These are phyloP conservation scores for Ampelocalamus luodianensis DNA, from an alignment of 176 grass and related monocot genomes.

Conservation along the genomic window DNA sequence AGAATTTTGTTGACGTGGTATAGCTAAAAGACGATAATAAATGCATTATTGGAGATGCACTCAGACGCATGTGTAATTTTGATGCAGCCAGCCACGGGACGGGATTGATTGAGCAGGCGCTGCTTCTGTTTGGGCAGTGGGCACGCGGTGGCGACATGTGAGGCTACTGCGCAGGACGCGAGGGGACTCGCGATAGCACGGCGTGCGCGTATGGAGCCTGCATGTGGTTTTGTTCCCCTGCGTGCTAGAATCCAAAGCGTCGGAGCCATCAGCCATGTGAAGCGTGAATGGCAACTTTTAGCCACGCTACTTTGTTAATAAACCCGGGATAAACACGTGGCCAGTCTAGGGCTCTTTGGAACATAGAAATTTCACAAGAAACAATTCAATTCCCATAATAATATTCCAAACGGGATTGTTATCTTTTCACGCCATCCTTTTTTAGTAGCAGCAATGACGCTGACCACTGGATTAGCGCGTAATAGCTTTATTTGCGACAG, in stretches of 20 bases:
- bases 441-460: background rate
- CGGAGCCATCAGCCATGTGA: conserved; percentile 33
- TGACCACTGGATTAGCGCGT: background rate
- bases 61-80: background rate
- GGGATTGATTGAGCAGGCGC: background rate
- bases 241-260: conserved; percentile 40
- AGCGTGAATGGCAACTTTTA: background rate
- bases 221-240: conserved; percentile 44
- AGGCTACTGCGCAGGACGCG: background rate
- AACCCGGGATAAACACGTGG: background rate
- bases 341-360: too few relatives aligned
- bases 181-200: background rate
- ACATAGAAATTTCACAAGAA: too few relatives aligned
- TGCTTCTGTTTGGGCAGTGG: background rate
- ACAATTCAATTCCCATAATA: too few relatives aligned
- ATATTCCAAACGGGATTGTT: background rate
- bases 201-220: conserved; percentile 1
- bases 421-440: background rate
- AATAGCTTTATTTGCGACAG: background rate
- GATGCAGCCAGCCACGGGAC: background rate
- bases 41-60: too few relatives aligned
- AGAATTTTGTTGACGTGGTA: too few relatives aligned
- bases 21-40: too few relatives aligned
- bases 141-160: background rate
- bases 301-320: too few relatives aligned